phyloP scores from a whole-genome alignment of 2,329 filamentous ascomycete genomes.

The Podosphaera xanthii region DNA sequence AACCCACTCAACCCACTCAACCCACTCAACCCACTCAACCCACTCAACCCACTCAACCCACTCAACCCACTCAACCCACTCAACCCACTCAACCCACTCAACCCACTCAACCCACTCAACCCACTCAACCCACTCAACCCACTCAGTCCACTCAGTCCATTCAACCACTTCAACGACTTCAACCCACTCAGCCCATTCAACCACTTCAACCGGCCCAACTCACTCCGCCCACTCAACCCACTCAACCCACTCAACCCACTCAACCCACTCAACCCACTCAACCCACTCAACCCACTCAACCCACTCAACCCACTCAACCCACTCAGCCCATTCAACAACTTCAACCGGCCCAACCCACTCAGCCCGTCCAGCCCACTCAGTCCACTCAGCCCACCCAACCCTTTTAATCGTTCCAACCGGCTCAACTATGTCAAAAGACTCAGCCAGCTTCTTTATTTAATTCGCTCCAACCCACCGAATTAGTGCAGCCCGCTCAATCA shows the following conservation, averaged over 20 bases:
- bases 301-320: no score
- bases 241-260: not conserved
- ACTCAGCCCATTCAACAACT: not conserved
- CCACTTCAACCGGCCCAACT: no score
- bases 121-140: not conserved
- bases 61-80: no score
- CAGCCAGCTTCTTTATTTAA: no score
- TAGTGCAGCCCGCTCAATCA: no score
- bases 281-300: not conserved
- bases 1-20: no score
- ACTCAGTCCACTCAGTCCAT: not conserved
- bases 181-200: not conserved
- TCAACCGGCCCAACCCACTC: not conserved
- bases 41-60: no score
- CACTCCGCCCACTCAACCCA: no score
- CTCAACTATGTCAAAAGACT: no score
- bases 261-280: not conserved
- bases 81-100: no score
- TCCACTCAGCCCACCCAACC: not conserved
- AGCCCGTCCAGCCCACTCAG: not conserved
- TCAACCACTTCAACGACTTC: not conserved
- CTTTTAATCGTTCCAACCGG: not conserved
- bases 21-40: no score
- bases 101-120: not conserved
- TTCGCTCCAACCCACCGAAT: no score